Percentiles rank a stretch among this genome's conserved stretches.
Evolutionary conservation across 176 grass and related monocot species (phyloP).

Genomic region (Cenchrus americanus): DNA sequence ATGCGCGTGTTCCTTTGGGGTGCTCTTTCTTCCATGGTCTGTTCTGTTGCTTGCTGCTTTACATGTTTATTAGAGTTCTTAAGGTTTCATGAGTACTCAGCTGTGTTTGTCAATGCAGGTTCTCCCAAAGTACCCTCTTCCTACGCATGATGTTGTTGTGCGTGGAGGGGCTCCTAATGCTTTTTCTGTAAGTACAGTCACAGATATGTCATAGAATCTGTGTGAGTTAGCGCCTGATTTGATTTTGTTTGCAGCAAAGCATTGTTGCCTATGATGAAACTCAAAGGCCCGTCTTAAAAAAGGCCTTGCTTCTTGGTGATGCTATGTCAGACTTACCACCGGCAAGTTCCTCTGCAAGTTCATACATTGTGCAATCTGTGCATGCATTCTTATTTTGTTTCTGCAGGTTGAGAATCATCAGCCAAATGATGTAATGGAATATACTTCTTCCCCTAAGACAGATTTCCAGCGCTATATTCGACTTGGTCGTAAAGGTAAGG

Average conservation of each 20-base stretch:
- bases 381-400: constrained; percentile 18
- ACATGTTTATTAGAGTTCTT: background rate
- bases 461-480: constrained; percentile 84
- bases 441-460: constrained; percentile 42
- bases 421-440: constrained; percentile 55
- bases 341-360: constrained; percentile 30
- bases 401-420: constrained; percentile 74
- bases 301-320: constrained; percentile 65
- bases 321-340: constrained; percentile 83
- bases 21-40: constrained; percentile 74
- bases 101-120: constrained; percentile 43
- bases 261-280: constrained; percentile 88
- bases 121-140: constrained; percentile 78
- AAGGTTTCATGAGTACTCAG: background rate
- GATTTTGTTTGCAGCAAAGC: constrained; percentile 53
- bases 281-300: constrained; percentile 48
- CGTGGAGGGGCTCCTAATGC: constrained; percentile 68
- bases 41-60: background rate
- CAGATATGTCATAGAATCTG: background rate
- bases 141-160: constrained; percentile 76
- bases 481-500: constrained; percentile 55
- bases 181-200: constrained; percentile 55
- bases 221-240: background rate
- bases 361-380: background rate
- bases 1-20: constrained; percentile 85